Percentiles rank a stretch among this genome's conserved stretches.
phyloP scores from a whole-genome alignment of 2,329 filamentous ascomycete genomes.

The Aureobasidium vineae region DNA sequence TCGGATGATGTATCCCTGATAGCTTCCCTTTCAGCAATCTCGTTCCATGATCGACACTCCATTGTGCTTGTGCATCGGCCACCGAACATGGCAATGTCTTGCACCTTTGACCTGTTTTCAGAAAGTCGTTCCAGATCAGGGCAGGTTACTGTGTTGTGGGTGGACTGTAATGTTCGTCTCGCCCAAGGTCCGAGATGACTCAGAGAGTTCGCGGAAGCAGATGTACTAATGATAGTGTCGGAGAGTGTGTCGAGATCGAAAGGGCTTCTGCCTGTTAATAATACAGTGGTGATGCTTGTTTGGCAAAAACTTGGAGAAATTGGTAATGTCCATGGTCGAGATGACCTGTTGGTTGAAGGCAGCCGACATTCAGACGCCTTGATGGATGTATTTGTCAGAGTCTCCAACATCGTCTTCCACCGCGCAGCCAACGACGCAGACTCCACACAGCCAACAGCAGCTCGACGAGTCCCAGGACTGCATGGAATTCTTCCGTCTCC shows the following conservation, averaged over 20 bases:
- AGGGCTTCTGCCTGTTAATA: not conserved
- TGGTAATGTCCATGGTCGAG: not conserved
- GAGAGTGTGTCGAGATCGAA: not conserved
- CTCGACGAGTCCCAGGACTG: not conserved
- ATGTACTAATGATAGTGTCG: not conserved
- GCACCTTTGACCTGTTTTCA: not conserved
- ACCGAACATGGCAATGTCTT: not conserved
- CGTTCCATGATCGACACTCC: too few relatives aligned
- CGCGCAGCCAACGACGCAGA: not conserved
- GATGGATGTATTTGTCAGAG: not conserved
- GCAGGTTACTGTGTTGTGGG: not conserved
- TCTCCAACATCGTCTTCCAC: not conserved
- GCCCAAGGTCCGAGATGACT: not conserved
- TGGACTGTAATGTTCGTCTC: not conserved
- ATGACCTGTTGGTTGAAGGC: not conserved
- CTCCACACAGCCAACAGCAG: not conserved
- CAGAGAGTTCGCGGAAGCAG: not conserved
- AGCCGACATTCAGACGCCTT: not conserved
- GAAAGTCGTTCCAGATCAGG: not conserved
- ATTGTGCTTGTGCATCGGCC: too few relatives aligned
- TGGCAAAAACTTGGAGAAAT: not conserved
- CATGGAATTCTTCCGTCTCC: not conserved
- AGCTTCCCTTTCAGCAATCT: not conserved
- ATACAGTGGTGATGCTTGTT: not conserved
- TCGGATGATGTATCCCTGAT: not conserved